Conservation (phyloP, 352 stramenopile genomes). For the Pythium grandisporangium region DNA sequence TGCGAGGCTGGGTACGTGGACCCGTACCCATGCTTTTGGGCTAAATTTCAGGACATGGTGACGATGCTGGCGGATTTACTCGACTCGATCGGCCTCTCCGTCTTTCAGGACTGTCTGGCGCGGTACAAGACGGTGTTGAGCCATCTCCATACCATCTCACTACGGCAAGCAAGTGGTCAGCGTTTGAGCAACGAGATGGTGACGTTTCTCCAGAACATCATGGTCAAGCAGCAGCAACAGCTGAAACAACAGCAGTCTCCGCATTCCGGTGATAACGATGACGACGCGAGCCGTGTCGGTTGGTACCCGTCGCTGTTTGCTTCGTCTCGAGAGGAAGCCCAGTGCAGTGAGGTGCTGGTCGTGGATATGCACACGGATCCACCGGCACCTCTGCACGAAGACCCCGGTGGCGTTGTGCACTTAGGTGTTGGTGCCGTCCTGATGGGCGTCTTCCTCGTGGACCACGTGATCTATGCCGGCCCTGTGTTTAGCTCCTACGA, state of each 20-base stretch:
- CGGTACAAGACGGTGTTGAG: neutral
- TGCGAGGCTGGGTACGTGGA: neutral
- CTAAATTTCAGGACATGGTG: neutral
- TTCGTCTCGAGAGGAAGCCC: neutral
- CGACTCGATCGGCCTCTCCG: neutral
- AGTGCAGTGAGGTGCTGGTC: slow-evolving; percentile 2
- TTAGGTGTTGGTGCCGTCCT: slow-evolving; percentile 2
- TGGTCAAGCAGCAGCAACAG: too few species aligned
- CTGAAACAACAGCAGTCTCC: too few species aligned
- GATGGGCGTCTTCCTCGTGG: slow-evolving; percentile 2
- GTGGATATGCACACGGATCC: slow-evolving; percentile 2
- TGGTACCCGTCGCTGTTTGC: slow-evolving; percentile 8
- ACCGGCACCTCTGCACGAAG: neutral
- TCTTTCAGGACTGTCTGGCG: neutral
- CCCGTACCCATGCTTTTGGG: slow-evolving; percentile 1
- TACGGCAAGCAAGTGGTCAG: neutral
- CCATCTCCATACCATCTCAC: neutral
- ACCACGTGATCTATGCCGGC: slow-evolving; percentile 5
- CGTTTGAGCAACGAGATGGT: neutral
- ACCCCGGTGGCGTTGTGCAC: slow-evolving; percentile 3
- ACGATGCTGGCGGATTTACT: neutral
- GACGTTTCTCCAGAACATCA: slow-evolving; percentile 1
- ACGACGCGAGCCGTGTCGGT: neutral
- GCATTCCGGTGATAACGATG: too few species aligned
- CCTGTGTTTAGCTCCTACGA: slow-evolving; percentile 8